Base-by-base conservation (phyloP, 495 filamentous ascomycete species). In the Niebla homalea region DNA sequence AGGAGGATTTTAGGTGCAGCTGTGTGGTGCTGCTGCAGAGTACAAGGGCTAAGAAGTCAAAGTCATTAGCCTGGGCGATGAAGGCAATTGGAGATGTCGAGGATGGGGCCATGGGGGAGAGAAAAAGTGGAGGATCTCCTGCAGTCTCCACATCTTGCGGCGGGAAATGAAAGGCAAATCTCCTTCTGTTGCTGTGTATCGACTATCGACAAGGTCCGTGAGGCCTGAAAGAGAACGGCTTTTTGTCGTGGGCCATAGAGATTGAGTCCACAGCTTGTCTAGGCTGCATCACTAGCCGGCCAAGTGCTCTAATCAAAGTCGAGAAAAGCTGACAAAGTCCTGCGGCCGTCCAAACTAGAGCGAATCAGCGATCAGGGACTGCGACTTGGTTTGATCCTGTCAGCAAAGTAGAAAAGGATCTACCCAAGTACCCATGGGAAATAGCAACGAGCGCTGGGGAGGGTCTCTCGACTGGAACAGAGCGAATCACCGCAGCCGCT, bases 401-500 rank as follows among this genome's bases (percentile, higher is more conserved):
- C 45, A 48, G 45, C 45, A 48, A 36, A 32, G 29, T 2, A 11
- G 7, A 32, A 48, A 37, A 48, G 4, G 45, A 48, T 48, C 45
- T 48, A 22, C 45, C 21, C 45, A 48, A 36, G 45, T 48, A 22
- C 45, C 21, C 45, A 48, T 48, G 45, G 45, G 45, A 15, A 11
- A 41, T n/a, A 32, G 29, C 14, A 7, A 32, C 10, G 29, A 32
- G 29, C 29, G 29, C 29, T 32, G 29, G 29, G 29, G 26, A 32
- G 29, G 29, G 29, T 32, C 29, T 32, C 29, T 32, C 7, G 29
- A 48, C 45, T 48, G 45, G 45, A 48, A 48, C 25, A 48, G 45
- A 48, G 45, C 45, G 45, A 48, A 48, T 48, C 45, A 48, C 45
- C 29, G 45, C 45, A 48, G 45, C 45, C 45, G 45, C 45, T 48